Evolutionary conservation across 257 asterid species (phyloP), one percentile per base, ranked within the genome.

Genomic region (Salvia splendens): DNA sequence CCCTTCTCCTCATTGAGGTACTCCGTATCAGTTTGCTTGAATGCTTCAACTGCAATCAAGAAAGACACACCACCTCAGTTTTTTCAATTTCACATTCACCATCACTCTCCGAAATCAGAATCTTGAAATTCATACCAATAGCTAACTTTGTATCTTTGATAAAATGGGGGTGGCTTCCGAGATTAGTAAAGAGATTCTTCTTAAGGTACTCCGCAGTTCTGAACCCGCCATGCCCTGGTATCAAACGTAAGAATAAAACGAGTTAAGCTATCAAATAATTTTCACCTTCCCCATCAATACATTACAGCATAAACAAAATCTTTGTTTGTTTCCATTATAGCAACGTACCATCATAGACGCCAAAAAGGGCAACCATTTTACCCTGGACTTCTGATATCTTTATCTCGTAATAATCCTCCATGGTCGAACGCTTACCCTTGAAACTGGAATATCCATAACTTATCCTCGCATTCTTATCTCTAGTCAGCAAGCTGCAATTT

Each of bases 381-480:
- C 96, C 96, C 57, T 85, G 87, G 70, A 89, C 87, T 78, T 85
- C 92, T 2, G 89, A 80, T 66, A 89, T 80, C 51, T 80, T 73
- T 28, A 85, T 80, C 77, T 87, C 96, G n/a, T 72, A 87, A 70
- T 78, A 89, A 76, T 89, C 96, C 82, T 89, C 96, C 96, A 89
- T 89, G 50, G 95, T 79, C 12, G 91, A 73, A 36, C 96, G 83
- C 68, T 86, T 88, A 66, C 96, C 96, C 77, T 83, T 84, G 73
- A 82, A 85, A 78, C 87, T 85, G 30, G 91, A 82, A 80, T 87
- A 87, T 56, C 96, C 96, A 78, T 89, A 89, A 58, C 86, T 85
- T 55, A 89, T 77, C 74, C 72, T 86, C 57, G 73, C 83, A 51
- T 79, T 77, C 55, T 59, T 78, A 58, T 78, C 80, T 72, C 86